These are phyloP conservation scores for Talaromyces amestolkiae DNA, from an alignment of 2,329 filamentous ascomycete species.

Conservation along the genomic window DNA sequence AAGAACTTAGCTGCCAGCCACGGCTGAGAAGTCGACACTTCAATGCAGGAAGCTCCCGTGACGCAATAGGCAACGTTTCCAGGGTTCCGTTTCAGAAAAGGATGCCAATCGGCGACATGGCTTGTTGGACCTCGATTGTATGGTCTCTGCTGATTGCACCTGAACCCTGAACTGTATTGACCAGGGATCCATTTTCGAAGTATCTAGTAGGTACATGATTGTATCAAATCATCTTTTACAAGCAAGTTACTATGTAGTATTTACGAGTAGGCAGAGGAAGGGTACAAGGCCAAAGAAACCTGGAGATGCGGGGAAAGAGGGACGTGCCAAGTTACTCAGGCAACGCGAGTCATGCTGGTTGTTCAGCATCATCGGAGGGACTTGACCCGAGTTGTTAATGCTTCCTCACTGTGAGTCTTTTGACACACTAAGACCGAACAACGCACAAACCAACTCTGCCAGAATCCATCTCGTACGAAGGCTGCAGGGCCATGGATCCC, in stretches of 20 bases:
- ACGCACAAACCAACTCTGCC: not conserved
- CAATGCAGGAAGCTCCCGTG: not conserved
- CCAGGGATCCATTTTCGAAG: too few relatives aligned
- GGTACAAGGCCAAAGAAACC: not conserved
- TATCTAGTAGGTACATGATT: not conserved
- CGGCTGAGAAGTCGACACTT: not conserved
- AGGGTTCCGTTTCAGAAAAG: not conserved
- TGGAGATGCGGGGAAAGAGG: constrained; percentile 2
- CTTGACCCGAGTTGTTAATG: not conserved
- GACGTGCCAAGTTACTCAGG: not conserved
- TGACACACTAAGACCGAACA: not conserved
- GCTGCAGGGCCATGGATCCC: not conserved
- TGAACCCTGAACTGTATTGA: not conserved
- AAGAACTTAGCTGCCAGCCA: not conserved
- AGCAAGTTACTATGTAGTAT: not conserved
- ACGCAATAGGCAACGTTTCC: not conserved
- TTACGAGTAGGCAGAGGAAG: not conserved
- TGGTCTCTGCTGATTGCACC: not conserved
- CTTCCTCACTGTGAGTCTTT: not conserved
- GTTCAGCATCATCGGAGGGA: not conserved
- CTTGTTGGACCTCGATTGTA: not conserved
- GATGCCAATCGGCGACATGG: not conserved
- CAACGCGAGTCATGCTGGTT: not conserved
- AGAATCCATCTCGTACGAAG: not conserved
- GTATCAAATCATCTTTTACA: not conserved